A percentile compares a stretch with the other conserved stretches of the same genome.
Evolutionary conservation across 306 rosid species (phyloP).

Genomic region (Cyamopsis tetragonoloba): DNA sequence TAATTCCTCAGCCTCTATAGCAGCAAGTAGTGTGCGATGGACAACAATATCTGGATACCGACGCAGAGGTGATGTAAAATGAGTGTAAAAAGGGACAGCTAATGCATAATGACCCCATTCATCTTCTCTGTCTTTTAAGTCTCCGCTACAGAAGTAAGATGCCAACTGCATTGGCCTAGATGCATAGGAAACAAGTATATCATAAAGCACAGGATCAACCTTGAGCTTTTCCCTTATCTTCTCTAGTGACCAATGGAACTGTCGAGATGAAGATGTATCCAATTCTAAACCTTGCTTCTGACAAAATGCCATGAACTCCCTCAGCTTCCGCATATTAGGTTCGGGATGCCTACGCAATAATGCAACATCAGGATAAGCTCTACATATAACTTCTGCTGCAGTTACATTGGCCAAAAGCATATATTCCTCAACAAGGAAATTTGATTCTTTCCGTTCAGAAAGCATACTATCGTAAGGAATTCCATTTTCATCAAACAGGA

Average conservation of each 20-base stretch:
- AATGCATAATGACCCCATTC: slow-evolving; percentile 78
- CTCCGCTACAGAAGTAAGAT: slow-evolving; percentile 75
- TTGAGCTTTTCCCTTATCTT: slow-evolving; percentile 64
- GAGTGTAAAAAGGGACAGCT: slow-evolving; percentile 79
- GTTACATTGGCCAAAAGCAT: slow-evolving; percentile 86
- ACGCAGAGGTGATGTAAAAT: slow-evolving; percentile 87
- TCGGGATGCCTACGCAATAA: slow-evolving; percentile 86
- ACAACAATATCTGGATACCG: slow-evolving; percentile 93
- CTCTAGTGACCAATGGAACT: slow-evolving; percentile 55
- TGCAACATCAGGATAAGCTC: slow-evolving; percentile 79
- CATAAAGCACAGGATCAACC: slow-evolving; percentile 58
- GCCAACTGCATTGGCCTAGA: slow-evolving; percentile 79
- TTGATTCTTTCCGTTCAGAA: slow-evolving; percentile 52
- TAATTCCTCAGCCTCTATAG: slow-evolving; percentile 74
- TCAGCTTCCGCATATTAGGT: slow-evolving; percentile 71
- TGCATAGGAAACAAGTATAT: slow-evolving; percentile 67
- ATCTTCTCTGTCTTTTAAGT: slow-evolving; percentile 41
- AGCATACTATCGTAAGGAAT: slow-evolving; percentile 55
- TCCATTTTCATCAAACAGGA: slow-evolving; percentile 66
- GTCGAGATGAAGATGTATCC: slow-evolving; percentile 72
- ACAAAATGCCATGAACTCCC: slow-evolving; percentile 79
- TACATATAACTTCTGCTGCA: slow-evolving; percentile 76
- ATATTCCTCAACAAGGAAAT: slow-evolving; percentile 78
- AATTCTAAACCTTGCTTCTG: slow-evolving; percentile 66
- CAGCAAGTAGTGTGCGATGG: slow-evolving; percentile 78